Conservation (phyloP, 257 asterid species). For the Solanum etuberosum region DNA sequence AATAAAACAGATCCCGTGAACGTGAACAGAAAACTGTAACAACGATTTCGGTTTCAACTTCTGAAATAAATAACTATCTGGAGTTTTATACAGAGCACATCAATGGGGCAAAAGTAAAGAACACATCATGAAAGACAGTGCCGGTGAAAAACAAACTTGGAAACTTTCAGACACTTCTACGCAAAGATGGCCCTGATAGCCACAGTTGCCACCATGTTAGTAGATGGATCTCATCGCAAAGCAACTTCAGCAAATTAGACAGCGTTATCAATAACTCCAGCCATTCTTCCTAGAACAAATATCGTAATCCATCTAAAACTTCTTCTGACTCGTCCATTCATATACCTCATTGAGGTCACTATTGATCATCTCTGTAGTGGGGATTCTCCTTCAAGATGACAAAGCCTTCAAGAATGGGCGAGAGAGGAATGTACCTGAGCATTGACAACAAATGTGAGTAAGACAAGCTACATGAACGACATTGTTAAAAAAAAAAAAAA, state of each 20-base stretch:
- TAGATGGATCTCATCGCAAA: neutral
- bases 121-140: neutral
- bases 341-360: neutral
- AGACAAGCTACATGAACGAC: neutral
- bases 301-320: neutral
- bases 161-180: neutral
- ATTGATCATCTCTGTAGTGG: slow-evolving; percentile 55
- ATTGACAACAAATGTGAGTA: neutral
- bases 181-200: neutral
- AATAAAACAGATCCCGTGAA: neutral
- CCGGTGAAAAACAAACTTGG: neutral
- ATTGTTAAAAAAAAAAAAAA: neutral
- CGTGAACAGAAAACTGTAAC: neutral
- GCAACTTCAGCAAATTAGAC: neutral
- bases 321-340: neutral
- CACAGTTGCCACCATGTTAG: neutral
- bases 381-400: slow-evolving; percentile 91
- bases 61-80: neutral
- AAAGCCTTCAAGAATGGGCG: slow-evolving; percentile 94
- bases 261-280: neutral
- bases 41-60: neutral
- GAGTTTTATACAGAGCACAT: neutral
- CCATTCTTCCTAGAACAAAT: neutral
- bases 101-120: neutral
- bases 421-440: slow-evolving; percentile 71